Evolutionary conservation across 2,329 filamentous ascomycete species (phyloP).

Genomic region (Pseudocercospora eumusae): DNA sequence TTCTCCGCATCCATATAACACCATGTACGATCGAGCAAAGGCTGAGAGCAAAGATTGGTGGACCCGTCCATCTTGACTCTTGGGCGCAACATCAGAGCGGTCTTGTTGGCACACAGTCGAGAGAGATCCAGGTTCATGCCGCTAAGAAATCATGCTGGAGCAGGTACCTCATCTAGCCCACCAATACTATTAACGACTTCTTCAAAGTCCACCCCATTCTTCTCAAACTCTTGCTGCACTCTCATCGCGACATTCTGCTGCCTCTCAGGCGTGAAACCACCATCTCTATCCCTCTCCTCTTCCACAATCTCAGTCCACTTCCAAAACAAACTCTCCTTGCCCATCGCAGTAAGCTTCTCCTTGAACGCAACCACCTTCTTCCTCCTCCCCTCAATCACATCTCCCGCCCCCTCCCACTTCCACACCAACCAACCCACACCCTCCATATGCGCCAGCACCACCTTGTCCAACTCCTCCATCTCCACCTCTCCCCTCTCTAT

Average conservation of each 20-base stretch:
- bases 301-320: conserved; percentile 92
- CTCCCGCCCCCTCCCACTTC: conserved; percentile 45
- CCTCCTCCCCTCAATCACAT: conserved; percentile 62
- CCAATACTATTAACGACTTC: conserved; percentile 72
- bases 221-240: conserved; percentile 73
- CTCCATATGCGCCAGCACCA: conserved; percentile 68
- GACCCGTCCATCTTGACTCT: too few species aligned
- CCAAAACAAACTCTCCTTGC: conserved; percentile 87
- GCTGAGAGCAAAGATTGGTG: background rate
- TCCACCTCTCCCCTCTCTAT: conserved; percentile 61
- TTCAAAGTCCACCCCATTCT: conserved; percentile 79
- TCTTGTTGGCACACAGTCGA: too few species aligned
- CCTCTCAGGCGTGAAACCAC: conserved; percentile 73
- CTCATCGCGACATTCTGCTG: conserved; percentile 72
- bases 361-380: conserved; percentile 80
- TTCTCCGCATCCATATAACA: too few species aligned
- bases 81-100: too few species aligned
- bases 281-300: conserved; percentile 76
- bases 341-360: conserved; percentile 70
- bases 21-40: too few species aligned
- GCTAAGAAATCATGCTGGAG: background rate
- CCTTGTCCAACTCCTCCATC: conserved; percentile 68
- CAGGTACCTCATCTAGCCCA: conserved; percentile 58
- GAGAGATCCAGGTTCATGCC: too few species aligned
- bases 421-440: conserved; percentile 66